These are phyloP conservation scores for Begonia loranthoides DNA, from an alignment of 306 rosid genomes.

Conservation along the genomic window DNA sequence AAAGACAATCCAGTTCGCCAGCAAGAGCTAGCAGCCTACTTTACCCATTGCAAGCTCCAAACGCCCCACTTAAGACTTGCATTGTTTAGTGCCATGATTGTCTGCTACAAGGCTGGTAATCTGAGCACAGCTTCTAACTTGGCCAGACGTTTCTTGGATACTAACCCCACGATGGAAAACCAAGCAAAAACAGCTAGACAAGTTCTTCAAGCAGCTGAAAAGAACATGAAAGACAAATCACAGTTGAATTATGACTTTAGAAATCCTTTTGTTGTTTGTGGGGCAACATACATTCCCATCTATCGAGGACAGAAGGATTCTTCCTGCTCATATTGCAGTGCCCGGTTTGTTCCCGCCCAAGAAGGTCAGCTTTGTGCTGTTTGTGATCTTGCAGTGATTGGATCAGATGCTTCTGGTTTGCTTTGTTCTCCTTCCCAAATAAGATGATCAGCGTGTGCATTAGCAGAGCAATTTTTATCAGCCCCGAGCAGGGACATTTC, in stretches of 20 bases:
- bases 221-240: conserved; percentile 61
- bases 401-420: conserved; percentile 78
- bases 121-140: conserved; percentile 74
- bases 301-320: conserved; percentile 79
- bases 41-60: conserved; percentile 86
- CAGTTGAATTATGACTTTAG: conserved; percentile 68
- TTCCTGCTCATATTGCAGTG: conserved; percentile 67
- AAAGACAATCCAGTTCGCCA: conserved; percentile 54
- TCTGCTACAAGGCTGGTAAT: conserved; percentile 69
- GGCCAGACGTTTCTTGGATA: conserved; percentile 72
- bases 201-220: conserved; percentile 75
- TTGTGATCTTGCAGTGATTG: conserved; percentile 64
- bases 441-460: conserved; percentile 21
- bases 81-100: conserved; percentile 61
- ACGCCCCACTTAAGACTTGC: conserved; percentile 75
- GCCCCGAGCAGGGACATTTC: neutral
- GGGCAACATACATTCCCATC: conserved; percentile 74
- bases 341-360: conserved; percentile 60
- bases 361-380: conserved; percentile 70
- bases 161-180: conserved; percentile 60
- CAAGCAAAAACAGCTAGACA: conserved; percentile 80
- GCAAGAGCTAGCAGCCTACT: conserved; percentile 85
- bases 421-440: conserved; percentile 71
- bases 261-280: conserved; percentile 76
- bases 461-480: neutral